Percentiles rank a stretch among this genome's conserved stretches.
These are phyloP conservation scores for Eucalyptus marginata DNA, from an alignment of 345 rosid genomes.

Conservation along the genomic window DNA sequence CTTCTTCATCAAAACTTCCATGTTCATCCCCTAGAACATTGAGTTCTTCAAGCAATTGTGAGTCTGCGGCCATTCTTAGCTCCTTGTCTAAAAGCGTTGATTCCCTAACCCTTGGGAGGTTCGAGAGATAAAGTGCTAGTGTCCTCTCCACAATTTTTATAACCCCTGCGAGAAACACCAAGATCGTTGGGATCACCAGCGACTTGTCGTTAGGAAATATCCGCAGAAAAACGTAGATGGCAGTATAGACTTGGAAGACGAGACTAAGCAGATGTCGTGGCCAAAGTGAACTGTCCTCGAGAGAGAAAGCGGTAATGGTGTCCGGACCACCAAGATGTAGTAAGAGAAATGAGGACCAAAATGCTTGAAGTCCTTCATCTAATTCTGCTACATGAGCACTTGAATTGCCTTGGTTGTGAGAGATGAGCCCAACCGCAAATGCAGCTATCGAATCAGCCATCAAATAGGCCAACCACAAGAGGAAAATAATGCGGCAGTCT, in stretches of 20 bases:
- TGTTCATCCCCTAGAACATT: not conserved
- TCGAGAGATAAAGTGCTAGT: not conserved
- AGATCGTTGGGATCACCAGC: fast-evolving
- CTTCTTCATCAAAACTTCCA: fast-evolving
- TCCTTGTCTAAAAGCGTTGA: not conserved
- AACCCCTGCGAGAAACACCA: not conserved
- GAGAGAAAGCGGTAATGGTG: not conserved
- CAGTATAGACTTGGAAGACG: not conserved
- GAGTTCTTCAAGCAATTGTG: not conserved
- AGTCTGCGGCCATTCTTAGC: fast-evolving
- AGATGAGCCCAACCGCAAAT: not conserved
- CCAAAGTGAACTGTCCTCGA: not conserved
- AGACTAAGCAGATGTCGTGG: fast-evolving
- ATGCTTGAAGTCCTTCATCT: not conserved
- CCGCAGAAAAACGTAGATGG: not conserved
- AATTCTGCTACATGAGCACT: fast-evolving
- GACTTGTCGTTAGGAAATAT: not conserved
- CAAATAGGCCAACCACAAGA: not conserved
- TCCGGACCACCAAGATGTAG: not conserved
- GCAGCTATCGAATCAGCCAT: not conserved
- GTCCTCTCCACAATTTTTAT: not conserved
- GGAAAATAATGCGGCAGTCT: fast-evolving
- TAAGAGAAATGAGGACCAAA: not conserved
- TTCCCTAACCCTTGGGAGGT: not conserved
- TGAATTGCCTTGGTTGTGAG: not conserved